phyloP scores from a whole-genome alignment of 306 rosid genomes.

The Echinosophora koreensis region DNA sequence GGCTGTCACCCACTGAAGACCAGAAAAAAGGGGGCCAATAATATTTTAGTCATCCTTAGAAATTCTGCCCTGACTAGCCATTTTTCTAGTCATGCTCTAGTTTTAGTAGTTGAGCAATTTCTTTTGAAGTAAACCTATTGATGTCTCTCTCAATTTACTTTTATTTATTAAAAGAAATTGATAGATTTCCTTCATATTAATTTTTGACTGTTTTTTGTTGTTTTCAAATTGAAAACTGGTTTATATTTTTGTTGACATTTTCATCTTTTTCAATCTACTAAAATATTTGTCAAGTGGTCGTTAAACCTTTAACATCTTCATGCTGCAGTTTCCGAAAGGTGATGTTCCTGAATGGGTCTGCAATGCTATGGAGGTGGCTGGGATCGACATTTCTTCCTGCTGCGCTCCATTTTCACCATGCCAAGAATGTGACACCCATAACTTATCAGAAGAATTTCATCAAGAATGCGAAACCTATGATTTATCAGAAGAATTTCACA shows the following conservation, averaged over 20 bases:
- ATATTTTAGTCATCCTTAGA: background rate
- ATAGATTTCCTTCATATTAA: background rate
- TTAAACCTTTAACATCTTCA: constrained; percentile 12
- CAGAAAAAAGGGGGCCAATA: background rate
- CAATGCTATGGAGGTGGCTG: constrained; percentile 98
- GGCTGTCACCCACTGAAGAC: background rate
- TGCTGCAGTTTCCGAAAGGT: constrained; percentile 82
- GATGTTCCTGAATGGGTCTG: constrained; percentile 96
- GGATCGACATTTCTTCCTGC: constrained; percentile 87
- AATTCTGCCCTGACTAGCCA: background rate
- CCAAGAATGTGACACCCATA: constrained; percentile 42
- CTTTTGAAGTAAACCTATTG: background rate
- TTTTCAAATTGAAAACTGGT: background rate
- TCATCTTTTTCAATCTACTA: constrained; percentile 11
- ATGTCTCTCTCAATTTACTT: background rate
- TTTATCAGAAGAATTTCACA: background rate
- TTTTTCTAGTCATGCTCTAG: background rate
- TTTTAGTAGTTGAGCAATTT: background rate
- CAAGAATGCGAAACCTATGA: constrained; percentile 41
- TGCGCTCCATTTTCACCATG: constrained; percentile 58
- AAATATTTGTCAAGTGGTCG: constrained; percentile 9
- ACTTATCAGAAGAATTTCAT: constrained; percentile 16
- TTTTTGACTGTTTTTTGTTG: background rate
- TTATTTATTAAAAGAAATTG: background rate
- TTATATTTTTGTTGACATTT: background rate